Evolutionary conservation across 441 rosid species (phyloP), one percentile per base, ranked within the genome.

Genomic region (Arabidopsis lyrata): DNA sequence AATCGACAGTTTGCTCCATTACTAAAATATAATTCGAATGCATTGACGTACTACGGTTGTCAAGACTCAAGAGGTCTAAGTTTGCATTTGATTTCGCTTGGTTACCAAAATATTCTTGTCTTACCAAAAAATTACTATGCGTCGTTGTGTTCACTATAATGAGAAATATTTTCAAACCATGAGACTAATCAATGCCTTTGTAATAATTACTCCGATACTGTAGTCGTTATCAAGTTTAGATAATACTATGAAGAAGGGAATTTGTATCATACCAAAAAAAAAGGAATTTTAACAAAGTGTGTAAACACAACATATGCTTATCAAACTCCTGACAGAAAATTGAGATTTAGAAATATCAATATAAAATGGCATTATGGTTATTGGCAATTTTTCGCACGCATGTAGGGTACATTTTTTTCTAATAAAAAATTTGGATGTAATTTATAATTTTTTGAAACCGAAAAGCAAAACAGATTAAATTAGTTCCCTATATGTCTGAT

Each of bases 231-330:
- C 63, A 13, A 16, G 32, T 15, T 59, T 36, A 24, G 49, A 36
- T 12, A 15, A 11, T 35, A 18, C 20, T 18, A 60, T 18, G 59
- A 11, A 35, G 31, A 50, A 5, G 2, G 29, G 15, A 5, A 29
- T 39, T 22, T 38, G 31, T 4, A 4, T 18, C 20, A 18, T 18
- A 18, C 20, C 20, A 18, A 18, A 18, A 18, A 18, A 39, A 50
- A 5, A 1, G 27, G n/a, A 5, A 39, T 38, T 20, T 38, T 10
- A 15, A 29, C 27, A 12, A 49, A 38, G 49, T 70, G 49, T 70
- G 75, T 70, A 60, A 60, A 60, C 75, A 50, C 20, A 24, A 45
- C 39, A 38, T 48, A 60, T 15, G 27, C 24, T 56, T 57, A 68
- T 55, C 44, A 57, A 58, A 48, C 39, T 48, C 66, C 74, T 31